These are phyloP conservation scores for Xerocomellus dryophilus DNA, from an alignment of 768 basidiomycete genomes.

Conservation along the genomic window DNA sequence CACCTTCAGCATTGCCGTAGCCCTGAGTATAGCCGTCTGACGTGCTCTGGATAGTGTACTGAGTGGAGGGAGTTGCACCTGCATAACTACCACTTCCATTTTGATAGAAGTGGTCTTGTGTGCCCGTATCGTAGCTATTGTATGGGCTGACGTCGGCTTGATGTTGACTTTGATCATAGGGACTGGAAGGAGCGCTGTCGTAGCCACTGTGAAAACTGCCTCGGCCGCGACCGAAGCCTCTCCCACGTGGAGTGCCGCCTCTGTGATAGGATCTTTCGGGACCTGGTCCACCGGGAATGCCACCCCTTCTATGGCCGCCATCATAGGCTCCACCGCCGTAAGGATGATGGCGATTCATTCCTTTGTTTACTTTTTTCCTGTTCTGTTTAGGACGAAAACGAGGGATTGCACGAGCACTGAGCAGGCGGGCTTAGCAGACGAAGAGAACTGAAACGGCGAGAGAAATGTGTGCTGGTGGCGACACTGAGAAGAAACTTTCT, in stretches of 20 bases:
- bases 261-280: slow-evolving; percentile 72
- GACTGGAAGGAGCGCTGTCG: slow-evolving; percentile 49
- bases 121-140: slow-evolving; percentile 62
- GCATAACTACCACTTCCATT: slow-evolving; percentile 60
- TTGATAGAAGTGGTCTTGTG: slow-evolving; percentile 67
- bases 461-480: slow-evolving; percentile 17
- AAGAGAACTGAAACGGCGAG: slow-evolving; percentile 16
- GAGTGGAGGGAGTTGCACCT: slow-evolving; percentile 46
- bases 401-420: slow-evolving; percentile 24
- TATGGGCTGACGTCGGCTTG: slow-evolving; percentile 63
- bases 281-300: slow-evolving; percentile 62
- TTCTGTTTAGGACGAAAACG: slow-evolving; percentile 30
- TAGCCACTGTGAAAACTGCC: slow-evolving; percentile 53
- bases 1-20: slow-evolving; percentile 77
- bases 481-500: slow-evolving; percentile 24
- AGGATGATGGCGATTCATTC: slow-evolving; percentile 89
- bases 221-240: slow-evolving; percentile 53
- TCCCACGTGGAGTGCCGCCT: slow-evolving; percentile 51
- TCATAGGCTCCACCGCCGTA: slow-evolving; percentile 68
- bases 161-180: slow-evolving; percentile 66
- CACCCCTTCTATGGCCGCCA: slow-evolving; percentile 57
- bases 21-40: slow-evolving; percentile 54
- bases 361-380: slow-evolving; percentile 18
- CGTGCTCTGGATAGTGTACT: slow-evolving; percentile 47
- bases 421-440: slow-evolving; percentile 26